Evolutionary conservation across 1,284 basidiomycete genomes (phyloP).

Genomic region (Puccinia triticina): DNA sequence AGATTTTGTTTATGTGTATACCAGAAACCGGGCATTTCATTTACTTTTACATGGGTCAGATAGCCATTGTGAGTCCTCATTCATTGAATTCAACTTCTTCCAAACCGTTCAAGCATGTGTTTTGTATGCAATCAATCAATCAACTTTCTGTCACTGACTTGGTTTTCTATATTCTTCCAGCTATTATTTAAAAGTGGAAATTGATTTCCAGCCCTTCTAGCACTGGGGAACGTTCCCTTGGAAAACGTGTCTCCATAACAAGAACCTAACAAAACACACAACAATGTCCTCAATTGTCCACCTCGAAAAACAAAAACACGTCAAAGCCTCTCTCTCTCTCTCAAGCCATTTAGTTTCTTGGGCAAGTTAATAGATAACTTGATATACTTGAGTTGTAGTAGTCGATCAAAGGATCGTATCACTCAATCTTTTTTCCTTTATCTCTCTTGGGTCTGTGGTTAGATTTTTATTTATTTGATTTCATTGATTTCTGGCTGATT

Average conservation of each 20-base stretch:
- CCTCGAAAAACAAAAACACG: too few relatives aligned
- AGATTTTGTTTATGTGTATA: neutral
- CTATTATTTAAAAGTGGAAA: conserved; percentile 46
- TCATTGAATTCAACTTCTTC: neutral
- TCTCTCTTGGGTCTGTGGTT: too few relatives aligned
- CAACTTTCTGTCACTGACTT: neutral
- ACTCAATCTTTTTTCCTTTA: too few relatives aligned
- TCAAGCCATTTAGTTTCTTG: too few relatives aligned
- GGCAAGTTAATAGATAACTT: too few relatives aligned
- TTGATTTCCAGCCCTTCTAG: neutral
- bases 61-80: conserved; percentile 32
- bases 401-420: too few relatives aligned
- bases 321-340: too few relatives aligned
- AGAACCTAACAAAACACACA: neutral
- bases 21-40: conserved; percentile 50
- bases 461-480: too few relatives aligned
- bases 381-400: too few relatives aligned
- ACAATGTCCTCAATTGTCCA: too few relatives aligned
- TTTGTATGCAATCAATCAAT: neutral
- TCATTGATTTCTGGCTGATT: too few relatives aligned
- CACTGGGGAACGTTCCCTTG: neutral
- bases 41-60: conserved; percentile 52
- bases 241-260: neutral
- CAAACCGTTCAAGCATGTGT: neutral
- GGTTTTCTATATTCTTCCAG: neutral